A percentile compares a stretch with the other conserved stretches of the same genome.
Conservation (phyloP, 176 grass and related monocot genomes). For the Elymus sibiricus region DNA sequence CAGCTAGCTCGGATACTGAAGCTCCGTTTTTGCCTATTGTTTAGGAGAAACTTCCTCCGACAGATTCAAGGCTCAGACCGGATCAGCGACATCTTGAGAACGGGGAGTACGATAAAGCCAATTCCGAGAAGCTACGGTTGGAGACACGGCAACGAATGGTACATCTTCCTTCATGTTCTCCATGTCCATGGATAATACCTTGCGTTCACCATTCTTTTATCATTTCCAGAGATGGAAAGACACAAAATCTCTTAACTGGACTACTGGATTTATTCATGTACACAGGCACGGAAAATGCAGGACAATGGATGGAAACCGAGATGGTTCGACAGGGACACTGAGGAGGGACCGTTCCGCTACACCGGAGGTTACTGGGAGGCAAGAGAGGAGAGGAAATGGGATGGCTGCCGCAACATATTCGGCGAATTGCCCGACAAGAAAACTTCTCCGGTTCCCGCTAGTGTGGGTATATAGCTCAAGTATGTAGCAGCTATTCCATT, state of each 20-base stretch:
- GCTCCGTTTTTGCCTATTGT: conserved; percentile 5
- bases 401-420: conserved; percentile 52
- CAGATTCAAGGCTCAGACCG: conserved; percentile 88
- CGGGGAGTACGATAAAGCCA: conserved; percentile 87
- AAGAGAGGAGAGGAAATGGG: conserved; percentile 48
- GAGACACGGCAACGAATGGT: conserved; percentile 81
- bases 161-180: background rate
- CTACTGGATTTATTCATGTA: background rate
- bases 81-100: conserved; percentile 83
- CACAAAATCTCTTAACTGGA: background rate
- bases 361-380: conserved; percentile 77
- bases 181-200: background rate
- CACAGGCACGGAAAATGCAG: conserved; percentile 64
- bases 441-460: background rate
- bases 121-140: conserved; percentile 67
- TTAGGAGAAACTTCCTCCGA: conserved; percentile 88
- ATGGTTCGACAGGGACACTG: conserved; percentile 52
- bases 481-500: background rate
- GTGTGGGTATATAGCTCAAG: background rate
- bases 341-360: conserved; percentile 45
- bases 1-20: conserved; percentile 29
- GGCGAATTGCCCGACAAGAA: conserved; percentile 27
- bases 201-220: background rate
- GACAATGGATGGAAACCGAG: conserved; percentile 74
- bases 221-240: background rate